These are phyloP conservation scores for Emmonsiellopsis sp. DNA, from an alignment of 2,329 filamentous ascomycete species.

Conservation along the genomic window DNA sequence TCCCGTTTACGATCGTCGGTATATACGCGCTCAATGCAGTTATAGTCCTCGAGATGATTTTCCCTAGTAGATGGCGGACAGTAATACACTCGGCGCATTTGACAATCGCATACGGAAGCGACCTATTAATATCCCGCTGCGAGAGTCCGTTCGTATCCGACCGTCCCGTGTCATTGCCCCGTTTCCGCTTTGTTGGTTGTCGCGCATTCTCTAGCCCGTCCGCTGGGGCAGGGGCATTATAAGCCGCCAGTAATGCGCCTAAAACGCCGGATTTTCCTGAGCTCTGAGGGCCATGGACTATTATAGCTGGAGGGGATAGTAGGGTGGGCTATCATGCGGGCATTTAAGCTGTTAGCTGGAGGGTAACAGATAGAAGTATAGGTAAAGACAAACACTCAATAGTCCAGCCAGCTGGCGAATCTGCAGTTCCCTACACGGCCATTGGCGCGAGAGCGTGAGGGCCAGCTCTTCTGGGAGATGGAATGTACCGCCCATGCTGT, in stretches of 20 bases:
- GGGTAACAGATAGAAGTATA: not conserved
- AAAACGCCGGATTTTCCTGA: conserved; percentile 76
- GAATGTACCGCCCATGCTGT: conserved; percentile 3
- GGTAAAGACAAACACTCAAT: not conserved
- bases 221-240: conserved; percentile 42
- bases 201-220: not conserved
- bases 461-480: conserved; percentile 26
- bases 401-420: conserved; percentile 15
- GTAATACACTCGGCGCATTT: conserved; percentile 38
- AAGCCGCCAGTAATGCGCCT: conserved; percentile 51
- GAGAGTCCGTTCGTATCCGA: not conserved
- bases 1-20: not conserved
- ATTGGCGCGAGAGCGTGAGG: conserved; percentile 28
- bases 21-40: conserved; percentile 19
- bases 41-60: conserved; percentile 33
- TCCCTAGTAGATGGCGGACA: conserved; percentile 35
- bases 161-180: not conserved
- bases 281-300: conserved; percentile 74
- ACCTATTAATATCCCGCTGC: not conserved
- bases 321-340: conserved; percentile 26
- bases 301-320: conserved; percentile 63
- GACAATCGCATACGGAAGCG: conserved; percentile 29
- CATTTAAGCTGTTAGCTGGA: not conserved
- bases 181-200: not conserved
- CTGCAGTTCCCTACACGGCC: conserved; percentile 36